Evolutionary conservation across 345 rosid genomes (phyloP), one percentile per base, ranked within the genome.

Genomic region (Bretschneidera sinensis): DNA sequence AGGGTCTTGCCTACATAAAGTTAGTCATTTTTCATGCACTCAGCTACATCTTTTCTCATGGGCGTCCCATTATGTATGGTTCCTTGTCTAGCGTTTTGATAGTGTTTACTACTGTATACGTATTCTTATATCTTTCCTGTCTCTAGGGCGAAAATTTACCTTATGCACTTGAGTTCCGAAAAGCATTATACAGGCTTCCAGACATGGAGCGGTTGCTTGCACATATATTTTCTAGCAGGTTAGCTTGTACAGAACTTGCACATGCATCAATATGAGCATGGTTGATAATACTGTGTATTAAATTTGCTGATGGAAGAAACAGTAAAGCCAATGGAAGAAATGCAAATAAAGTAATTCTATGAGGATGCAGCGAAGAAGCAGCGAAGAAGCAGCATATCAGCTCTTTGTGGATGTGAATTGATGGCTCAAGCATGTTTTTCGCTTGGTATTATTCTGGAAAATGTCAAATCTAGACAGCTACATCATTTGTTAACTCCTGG

Each of bases 191-290:
- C 53, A 79, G 78, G 78, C 83, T 94, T 76, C 96, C 97, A 22
- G 99, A 94, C 76, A 86, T 94, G 92, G 99, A 94, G 78, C 83
- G 99, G 66, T 55, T 94, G 76, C 84, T 94, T 70, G 85, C 89
- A 2, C 91, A 83, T 19, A 77, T 88, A 68, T 94, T 83, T 71
- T 72, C 96, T 54, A 72, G 85, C 84, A 83, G 83, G 99, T 90
- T 80, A 71, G 52, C 63, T 55, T 60, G 35, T 59, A 49, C 59
- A 53, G 54, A 62, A 60, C 51, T 66, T 20, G 13, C 2, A 48
- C 52, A 17, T 47, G 50, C 11, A 47, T 47, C 50, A 48, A 20
- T 48, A 20, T 48, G 20, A 48, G 17, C 17, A 5, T 18, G 17
- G 1, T 20, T 48, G 21, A 48, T 48, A 19, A 48, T 48, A 6